These are phyloP conservation scores for Penicillium verrucosum DNA, from an alignment of 2,329 filamentous ascomycete genomes.

Conservation along the genomic window DNA sequence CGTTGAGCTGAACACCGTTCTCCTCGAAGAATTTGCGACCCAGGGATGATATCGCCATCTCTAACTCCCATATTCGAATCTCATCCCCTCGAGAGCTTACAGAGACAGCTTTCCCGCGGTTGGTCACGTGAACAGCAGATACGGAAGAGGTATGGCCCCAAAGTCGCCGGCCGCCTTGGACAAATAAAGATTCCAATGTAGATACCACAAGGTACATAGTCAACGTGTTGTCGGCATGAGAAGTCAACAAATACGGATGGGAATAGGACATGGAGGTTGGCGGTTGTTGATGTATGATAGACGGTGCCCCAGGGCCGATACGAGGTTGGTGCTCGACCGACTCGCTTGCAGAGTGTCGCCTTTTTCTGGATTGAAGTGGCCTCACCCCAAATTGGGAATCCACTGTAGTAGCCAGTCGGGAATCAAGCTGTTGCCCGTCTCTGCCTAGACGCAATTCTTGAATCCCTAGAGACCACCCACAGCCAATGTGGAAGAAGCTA, in stretches of 20 bases:
- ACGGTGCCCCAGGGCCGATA: conserved; percentile 20
- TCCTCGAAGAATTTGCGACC: conserved; percentile 45
- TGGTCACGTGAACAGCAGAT: conserved; percentile 77
- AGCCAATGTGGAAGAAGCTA: conserved; percentile 69
- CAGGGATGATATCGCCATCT: conserved; percentile 60
- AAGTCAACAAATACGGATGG: conserved; percentile 81
- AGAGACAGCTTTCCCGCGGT: conserved; percentile 84
- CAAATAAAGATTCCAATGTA: conserved; percentile 60
- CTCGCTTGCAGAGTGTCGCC: conserved; percentile 20
- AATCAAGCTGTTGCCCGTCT: conserved; percentile 43
- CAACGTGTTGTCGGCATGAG: conserved; percentile 82
- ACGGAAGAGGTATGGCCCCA: conserved; percentile 93
- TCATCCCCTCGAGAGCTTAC: conserved; percentile 76
- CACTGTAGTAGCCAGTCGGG: conserved; percentile 40
- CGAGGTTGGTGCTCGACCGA: conserved; percentile 16
- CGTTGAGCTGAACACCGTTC: conserved; percentile 54
- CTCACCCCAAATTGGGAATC: conserved; percentile 37
- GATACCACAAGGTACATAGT: conserved; percentile 79
- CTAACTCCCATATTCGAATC: conserved; percentile 84
- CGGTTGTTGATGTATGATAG: conserved; percentile 43
- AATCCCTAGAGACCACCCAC: conserved; percentile 86
- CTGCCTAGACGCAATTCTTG: conserved; percentile 74
- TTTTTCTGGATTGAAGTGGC: conserved; percentile 14
- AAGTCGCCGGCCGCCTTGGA: conserved; percentile 71
- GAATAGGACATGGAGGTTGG: conserved; percentile 67